Conservation (phyloP, 176 grass and related monocot genomes). For the Zizania latifolia region DNA sequence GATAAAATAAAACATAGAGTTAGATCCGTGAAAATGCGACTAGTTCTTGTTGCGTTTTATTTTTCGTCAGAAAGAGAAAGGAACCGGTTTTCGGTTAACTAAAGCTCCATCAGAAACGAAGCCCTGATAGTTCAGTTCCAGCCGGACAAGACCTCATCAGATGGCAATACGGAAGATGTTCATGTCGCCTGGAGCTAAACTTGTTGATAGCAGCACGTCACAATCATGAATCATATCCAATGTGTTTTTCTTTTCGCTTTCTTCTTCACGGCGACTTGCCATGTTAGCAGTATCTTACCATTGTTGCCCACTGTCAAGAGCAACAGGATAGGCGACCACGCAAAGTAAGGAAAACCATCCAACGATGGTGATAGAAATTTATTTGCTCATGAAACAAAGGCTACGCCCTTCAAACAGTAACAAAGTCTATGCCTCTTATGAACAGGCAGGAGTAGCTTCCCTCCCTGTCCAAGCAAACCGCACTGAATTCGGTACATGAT, state of each 20-base stretch:
- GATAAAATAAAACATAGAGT: too few species aligned
- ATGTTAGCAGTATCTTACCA: neutral
- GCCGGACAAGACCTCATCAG: too few species aligned
- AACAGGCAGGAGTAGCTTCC: neutral
- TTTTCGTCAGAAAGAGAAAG: too few species aligned
- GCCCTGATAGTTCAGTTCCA: too few species aligned
- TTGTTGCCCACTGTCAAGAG: neutral
- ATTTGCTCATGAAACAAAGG: conserved; percentile 5
- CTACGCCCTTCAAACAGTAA: neutral
- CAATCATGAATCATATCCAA: neutral
- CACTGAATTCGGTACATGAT: conserved; percentile 7
- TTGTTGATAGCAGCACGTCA: neutral
- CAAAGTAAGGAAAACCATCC: neutral
- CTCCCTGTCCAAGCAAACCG: conserved; percentile 4
- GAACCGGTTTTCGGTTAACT: too few species aligned
- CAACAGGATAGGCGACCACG: neutral
- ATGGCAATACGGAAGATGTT: too few species aligned
- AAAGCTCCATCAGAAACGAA: too few species aligned
- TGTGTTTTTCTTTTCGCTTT: neutral
- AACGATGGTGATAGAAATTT: neutral
- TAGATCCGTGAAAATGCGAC: too few species aligned
- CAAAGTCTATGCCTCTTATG: neutral
- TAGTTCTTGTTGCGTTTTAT: too few species aligned
- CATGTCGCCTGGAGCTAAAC: too few species aligned
- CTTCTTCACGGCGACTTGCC: neutral